Percentiles rank a stretch among this genome's conserved stretches.
These are phyloP conservation scores for Beauveria bassiana DNA, from an alignment of 2,329 filamentous ascomycete genomes.

Conservation along the genomic window DNA sequence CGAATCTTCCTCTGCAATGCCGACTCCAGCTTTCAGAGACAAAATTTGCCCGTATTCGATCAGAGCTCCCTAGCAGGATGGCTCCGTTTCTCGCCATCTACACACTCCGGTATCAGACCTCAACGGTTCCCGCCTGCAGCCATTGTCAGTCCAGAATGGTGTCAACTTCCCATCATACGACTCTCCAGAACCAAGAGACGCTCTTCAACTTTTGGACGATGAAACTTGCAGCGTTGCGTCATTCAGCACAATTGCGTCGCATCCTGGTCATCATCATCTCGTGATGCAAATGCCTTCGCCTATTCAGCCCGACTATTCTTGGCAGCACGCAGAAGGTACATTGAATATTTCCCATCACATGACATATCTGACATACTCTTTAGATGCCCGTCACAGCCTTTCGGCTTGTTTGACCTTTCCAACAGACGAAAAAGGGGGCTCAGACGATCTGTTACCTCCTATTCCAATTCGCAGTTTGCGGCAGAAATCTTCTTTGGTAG, in stretches of 20 bases:
- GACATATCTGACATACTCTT: neutral
- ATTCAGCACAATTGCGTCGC: conserved; percentile 5
- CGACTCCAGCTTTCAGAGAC: neutral
- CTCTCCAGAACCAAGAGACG: neutral
- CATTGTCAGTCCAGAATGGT: neutral
- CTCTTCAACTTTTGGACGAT: neutral
- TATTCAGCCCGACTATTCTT: neutral
- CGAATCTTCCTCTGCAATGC: neutral
- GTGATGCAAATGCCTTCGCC: conserved; percentile 7
- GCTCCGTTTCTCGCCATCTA: conserved; percentile 8
- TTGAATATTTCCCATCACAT: neutral
- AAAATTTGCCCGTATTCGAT: neutral
- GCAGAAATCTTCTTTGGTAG: neutral
- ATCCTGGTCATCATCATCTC: conserved; percentile 13
- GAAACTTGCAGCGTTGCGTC: conserved; percentile 6
- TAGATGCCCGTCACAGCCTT: conserved; percentile 1
- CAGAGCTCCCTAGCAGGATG: conserved; percentile 10
- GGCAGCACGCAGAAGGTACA: neutral
- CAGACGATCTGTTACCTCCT: neutral
- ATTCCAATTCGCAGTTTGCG: neutral
- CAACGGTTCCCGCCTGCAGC: neutral
- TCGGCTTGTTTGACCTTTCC: conserved; percentile 4
- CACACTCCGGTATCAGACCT: neutral
- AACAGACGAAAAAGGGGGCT: neutral
- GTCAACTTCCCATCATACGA: neutral